Conservation (phyloP, 345 rosid genomes). For the Euphorbia tirucalli region DNA sequence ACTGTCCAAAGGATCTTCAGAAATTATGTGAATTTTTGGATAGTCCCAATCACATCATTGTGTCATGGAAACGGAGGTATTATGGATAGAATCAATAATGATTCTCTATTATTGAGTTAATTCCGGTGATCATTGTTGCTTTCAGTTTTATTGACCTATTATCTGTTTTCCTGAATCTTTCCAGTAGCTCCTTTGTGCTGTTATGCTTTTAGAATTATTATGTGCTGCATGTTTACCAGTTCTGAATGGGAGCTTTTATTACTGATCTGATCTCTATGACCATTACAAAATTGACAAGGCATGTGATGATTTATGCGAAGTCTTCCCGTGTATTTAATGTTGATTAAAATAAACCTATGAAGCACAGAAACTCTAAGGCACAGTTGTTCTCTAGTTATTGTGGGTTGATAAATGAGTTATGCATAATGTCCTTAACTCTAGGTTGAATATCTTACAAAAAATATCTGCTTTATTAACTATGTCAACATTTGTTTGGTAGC, state of each 20-base stretch:
- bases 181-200: not conserved
- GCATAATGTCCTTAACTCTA: not conserved
- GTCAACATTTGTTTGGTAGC: not conserved
- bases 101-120: not conserved
- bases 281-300: too few species aligned
- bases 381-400: not conserved
- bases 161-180: not conserved
- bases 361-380: too few species aligned
- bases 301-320: too few species aligned
- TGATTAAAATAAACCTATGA: too few species aligned
- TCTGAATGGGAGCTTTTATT: not conserved
- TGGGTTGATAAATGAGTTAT: not conserved
- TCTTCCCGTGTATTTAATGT: too few species aligned
- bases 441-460: not conserved
- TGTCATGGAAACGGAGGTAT: slow-evolving; percentile 46
- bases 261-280: not conserved
- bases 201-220: not conserved
- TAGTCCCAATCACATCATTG: slow-evolving; percentile 33
- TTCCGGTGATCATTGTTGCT: not conserved
- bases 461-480: not conserved
- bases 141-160: not conserved
- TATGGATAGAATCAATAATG: not conserved
- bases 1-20: slow-evolving; percentile 21
- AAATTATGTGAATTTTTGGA: slow-evolving; percentile 29
- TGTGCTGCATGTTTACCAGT: not conserved